These are phyloP conservation scores for Collybia mongolica DNA, from an alignment of 768 basidiomycete species.

Conservation along the genomic window DNA sequence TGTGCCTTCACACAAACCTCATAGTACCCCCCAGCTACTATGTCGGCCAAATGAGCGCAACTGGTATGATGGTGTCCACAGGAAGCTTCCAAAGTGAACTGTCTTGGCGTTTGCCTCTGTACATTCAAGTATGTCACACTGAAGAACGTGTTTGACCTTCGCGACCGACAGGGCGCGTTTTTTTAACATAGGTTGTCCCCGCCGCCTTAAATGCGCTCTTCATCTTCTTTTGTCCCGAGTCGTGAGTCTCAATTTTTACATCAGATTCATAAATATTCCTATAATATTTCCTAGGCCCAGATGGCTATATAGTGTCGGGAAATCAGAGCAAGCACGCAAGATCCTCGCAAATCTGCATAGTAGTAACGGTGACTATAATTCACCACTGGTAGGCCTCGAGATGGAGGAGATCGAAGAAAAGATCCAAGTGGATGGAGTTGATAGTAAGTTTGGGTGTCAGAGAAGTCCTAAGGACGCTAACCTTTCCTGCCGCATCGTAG, in stretches of 20 bases:
- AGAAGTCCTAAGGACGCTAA: no score
- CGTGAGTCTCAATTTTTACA: constrained; percentile 26
- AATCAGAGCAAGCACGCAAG: constrained; percentile 35
- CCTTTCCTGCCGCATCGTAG: constrained; percentile 15
- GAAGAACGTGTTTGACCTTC: background rate
- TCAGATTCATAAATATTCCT: background rate
- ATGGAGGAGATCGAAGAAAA: constrained; percentile 54
- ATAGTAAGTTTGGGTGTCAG: constrained; percentile 31
- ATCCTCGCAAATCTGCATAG: constrained; percentile 52
- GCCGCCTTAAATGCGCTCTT: constrained; percentile 46
- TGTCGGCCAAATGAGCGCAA: constrained; percentile 53
- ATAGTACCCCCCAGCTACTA: constrained; percentile 34
- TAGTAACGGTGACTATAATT: constrained; percentile 40
- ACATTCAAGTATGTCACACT: constrained; percentile 36
- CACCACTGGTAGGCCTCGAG: constrained; percentile 50
- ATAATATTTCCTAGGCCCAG: constrained; percentile 34
- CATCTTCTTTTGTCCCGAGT: constrained; percentile 50
- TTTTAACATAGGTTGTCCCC: constrained; percentile 33
- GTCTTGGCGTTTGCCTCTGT: constrained; percentile 51
- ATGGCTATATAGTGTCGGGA: constrained; percentile 51
- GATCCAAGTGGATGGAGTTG: constrained; percentile 42
- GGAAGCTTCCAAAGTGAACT: constrained; percentile 37
- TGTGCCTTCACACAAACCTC: background rate
- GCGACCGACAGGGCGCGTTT: no score
- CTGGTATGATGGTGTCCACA: constrained; percentile 55